phyloP scores from a whole-genome alignment of 2,329 filamentous ascomycete genomes.

The Aspergillus pseudonomiae region DNA sequence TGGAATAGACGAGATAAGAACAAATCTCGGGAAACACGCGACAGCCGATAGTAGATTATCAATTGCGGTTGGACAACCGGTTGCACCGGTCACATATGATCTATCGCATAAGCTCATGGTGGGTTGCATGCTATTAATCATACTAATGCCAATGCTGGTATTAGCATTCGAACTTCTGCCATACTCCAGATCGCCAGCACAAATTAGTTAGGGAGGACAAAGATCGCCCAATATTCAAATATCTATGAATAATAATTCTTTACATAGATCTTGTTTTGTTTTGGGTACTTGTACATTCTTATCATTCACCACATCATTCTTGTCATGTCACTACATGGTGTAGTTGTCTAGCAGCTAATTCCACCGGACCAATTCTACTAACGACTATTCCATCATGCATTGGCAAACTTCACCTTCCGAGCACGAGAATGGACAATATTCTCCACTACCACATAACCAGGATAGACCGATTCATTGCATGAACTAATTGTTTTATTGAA shows the following conservation, averaged over 20 bases:
- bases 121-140: too few relatives aligned
- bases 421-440: neutral
- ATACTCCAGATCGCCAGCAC: too few relatives aligned
- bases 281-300: too few relatives aligned
- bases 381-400: neutral
- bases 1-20: neutral
- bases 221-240: neutral
- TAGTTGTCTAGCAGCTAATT: neutral
- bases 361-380: neutral
- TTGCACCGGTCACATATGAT: neutral
- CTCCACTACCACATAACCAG: neutral
- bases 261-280: too few relatives aligned
- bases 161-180: too few relatives aligned
- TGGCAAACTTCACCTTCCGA: neutral
- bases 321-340: neutral
- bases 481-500: neutral
- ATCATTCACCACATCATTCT: too few relatives aligned
- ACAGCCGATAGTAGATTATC: neutral
- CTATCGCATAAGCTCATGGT: neutral
- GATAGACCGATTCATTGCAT: neutral
- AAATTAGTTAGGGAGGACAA: neutral
- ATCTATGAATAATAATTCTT: neutral
- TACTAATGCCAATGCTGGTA: too few relatives aligned
- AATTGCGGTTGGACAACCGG: neutral
- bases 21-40: neutral